phyloP scores from a whole-genome alignment of 2,329 filamentous ascomycete species.

The Claviceps sp. region DNA sequence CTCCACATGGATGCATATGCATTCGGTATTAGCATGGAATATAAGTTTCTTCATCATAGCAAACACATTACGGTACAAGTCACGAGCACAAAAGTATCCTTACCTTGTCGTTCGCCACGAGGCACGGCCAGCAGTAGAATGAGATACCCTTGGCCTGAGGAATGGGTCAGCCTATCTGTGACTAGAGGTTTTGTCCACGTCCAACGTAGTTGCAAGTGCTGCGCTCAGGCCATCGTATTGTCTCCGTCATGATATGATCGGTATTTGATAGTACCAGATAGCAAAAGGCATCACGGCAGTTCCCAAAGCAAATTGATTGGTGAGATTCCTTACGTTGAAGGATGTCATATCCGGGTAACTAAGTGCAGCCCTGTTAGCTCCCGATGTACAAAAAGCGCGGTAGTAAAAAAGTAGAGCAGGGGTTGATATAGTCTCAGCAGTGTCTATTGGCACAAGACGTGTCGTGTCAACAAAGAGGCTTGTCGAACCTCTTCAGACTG shows the following conservation, averaged over 20 bases:
- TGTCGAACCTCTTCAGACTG: conserved; percentile 35
- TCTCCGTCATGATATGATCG: conserved; percentile 27
- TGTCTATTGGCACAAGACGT: conserved; percentile 45
- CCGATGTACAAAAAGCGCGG: not conserved
- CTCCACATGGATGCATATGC: conserved; percentile 43
- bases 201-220: not conserved
- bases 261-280: conserved; percentile 34
- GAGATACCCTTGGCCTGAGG: not conserved
- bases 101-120: conserved; percentile 11
- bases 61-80: conserved; percentile 7
- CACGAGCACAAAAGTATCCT: conserved; percentile 5
- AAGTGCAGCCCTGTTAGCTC: conserved; percentile 2
- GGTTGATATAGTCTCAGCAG: conserved; percentile 24
- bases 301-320: conserved; percentile 1
- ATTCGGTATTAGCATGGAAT: conserved; percentile 73
- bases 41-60: conserved; percentile 52
- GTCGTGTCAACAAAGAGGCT: conserved; percentile 35
- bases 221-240: conserved; percentile 18
- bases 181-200: too few species aligned
- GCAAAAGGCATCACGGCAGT: conserved; percentile 23
- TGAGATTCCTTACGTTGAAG: conserved; percentile 1
- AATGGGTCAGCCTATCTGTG: not conserved
- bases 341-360: not conserved
- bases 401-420: not conserved
- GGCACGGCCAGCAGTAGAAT: not conserved